Base-by-base conservation (phyloP, 2,329 filamentous ascomycete genomes). In the Scleromitrula shiraiana region DNA sequence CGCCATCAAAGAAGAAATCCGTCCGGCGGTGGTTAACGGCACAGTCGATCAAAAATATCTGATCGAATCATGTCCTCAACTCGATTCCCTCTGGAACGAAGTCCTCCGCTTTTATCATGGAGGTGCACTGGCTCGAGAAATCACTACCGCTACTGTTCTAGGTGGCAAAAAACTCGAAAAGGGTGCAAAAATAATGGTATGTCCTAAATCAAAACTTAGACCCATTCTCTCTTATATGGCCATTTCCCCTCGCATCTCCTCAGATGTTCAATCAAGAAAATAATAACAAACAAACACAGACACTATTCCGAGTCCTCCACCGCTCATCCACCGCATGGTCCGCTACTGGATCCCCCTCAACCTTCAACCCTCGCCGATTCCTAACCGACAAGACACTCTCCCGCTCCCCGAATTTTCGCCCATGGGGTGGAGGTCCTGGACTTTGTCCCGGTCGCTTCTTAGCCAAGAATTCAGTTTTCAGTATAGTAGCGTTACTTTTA, bases 201-300 rank as follows among this genome's bases (percentile, higher is more conserved):
- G 72, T 2, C 73, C 14, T n/a, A 15, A 2, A 36, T 6, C n/a
- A n/a, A n/a, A n/a, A n/a, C n/a, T n/a, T n/a, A n/a, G n/a, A n/a
- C n/a, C n/a, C n/a, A n/a, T n/a, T n/a, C n/a, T n/a, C n/a, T n/a
- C n/a, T n/a, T n/a, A n/a, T 3, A 17, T 14, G n/a, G 2, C 7
- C 1, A 17, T 3, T 5, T 2, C 12, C 7, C 2, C 20, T 35
- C 22, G 9, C 14, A 0, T 2, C 15, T 82, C 60, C 94, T 95
- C 70, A 78, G n/a, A n/a, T n/a, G n/a, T n/a, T n/a, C n/a, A n/a
- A n/a, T n/a, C n/a, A n/a, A n/a, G n/a, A 77, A 20, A 12, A 36
- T 15, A 9, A 8, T 43, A 24, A 36, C 12, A 4, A 7, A 14
- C 2, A 7, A 12, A 35, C 30, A 14, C 10, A 43, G 41, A 35